These are phyloP conservation scores for Solanum lycopersicoides DNA, from an alignment of 257 asterid genomes.

Conservation along the genomic window DNA sequence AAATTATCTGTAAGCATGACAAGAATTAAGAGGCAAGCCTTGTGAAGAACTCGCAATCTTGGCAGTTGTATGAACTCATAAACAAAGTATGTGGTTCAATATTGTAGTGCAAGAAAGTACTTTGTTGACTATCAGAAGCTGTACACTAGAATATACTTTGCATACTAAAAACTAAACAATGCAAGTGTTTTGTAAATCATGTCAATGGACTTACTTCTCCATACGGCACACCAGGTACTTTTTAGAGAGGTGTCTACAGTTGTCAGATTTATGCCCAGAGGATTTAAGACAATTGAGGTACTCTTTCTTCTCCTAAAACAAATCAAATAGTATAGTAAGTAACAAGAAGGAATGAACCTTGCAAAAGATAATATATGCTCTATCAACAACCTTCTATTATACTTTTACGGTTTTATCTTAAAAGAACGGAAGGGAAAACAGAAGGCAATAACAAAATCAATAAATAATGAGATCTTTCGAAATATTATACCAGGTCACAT, in stretches of 20 bases:
- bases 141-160: not conserved
- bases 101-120: not conserved
- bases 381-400: too few relatives aligned
- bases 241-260: conserved; percentile 68
- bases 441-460: not conserved
- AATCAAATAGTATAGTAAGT: not conserved
- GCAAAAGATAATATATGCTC: not conserved
- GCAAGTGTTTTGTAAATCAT: not conserved
- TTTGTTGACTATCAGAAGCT: not conserved
- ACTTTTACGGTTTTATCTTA: not conserved
- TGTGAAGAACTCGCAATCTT: not conserved
- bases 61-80: not conserved
- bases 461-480: not conserved
- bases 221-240: conserved; percentile 86
- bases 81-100: not conserved
- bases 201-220: conserved; percentile 53
- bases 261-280: conserved; percentile 63
- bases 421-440: not conserved
- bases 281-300: conserved; percentile 66
- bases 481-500: conserved; percentile 37
- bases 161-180: not conserved
- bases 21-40: not conserved
- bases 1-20: not conserved
- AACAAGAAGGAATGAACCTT: not conserved
- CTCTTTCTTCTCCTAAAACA: conserved; percentile 53